A percentile compares a stretch with the other conserved stretches of the same genome.
Conservation (phyloP, 2,329 filamentous ascomycete genomes). For the Bipolaris zeicola region DNA sequence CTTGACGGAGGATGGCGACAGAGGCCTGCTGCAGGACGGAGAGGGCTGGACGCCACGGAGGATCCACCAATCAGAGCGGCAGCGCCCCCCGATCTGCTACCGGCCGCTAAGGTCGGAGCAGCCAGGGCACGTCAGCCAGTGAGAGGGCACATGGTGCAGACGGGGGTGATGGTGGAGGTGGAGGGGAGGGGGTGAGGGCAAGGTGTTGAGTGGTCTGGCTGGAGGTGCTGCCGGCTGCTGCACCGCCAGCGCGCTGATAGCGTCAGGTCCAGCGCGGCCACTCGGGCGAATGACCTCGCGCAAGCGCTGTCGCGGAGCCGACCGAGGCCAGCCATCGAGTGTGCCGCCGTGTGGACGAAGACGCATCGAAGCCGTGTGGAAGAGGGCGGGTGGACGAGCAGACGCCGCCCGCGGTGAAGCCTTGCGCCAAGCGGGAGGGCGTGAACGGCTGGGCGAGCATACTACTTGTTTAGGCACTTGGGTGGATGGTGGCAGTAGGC, state of each 20-base stretch:
- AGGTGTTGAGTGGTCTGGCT: constrained; percentile 31
- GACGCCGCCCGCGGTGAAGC: constrained; percentile 30
- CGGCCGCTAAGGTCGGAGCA: constrained; percentile 44
- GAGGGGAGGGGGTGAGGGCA: neutral
- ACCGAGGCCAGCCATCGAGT: constrained; percentile 37
- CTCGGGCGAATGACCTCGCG: constrained; percentile 31
- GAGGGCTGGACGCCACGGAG: constrained; percentile 40
- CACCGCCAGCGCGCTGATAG: constrained; percentile 38
- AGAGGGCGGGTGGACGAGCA: constrained; percentile 22
- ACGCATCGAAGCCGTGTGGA: constrained; percentile 48
- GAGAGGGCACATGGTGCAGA: constrained; percentile 22
- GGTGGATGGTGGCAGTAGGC: too few species aligned
- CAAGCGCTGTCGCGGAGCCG: constrained; percentile 38
- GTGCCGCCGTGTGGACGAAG: constrained; percentile 28
- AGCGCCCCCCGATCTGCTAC: constrained; percentile 36
- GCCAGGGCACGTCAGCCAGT: constrained; percentile 35
- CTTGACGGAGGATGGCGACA: constrained; percentile 36
- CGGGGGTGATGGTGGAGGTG: neutral
- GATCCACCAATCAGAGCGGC: constrained; percentile 34
- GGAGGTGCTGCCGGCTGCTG: constrained; percentile 26
- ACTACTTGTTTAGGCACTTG: too few species aligned
- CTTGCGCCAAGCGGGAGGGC: constrained; percentile 24
- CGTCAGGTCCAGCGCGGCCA: constrained; percentile 32
- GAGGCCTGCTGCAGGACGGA: constrained; percentile 42
- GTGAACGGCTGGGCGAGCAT: neutral